Percentiles rank a stretch among this genome's conserved stretches.
These are phyloP conservation scores for Cryptomeria japonica DNA, from an alignment of 75 land plant species.

Conservation along the genomic window DNA sequence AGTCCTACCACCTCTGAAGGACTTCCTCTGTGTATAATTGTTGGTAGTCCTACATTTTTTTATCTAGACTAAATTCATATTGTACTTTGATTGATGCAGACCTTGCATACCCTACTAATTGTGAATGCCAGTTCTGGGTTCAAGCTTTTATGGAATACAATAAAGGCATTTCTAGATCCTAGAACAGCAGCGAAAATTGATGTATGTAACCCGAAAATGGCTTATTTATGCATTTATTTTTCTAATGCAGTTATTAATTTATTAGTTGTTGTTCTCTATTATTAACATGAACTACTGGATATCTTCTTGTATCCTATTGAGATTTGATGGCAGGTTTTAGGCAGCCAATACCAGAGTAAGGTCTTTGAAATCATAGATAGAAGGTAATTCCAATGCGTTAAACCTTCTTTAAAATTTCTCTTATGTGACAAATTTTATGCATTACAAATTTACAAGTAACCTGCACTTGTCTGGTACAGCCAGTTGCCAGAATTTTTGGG, in stretches of 20 bases:
- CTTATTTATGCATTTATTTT: background rate
- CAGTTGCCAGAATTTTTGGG: conserved; percentile 92
- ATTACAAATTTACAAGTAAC: background rate
- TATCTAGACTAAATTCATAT: background rate
- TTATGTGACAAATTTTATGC: background rate
- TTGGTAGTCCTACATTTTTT: background rate
- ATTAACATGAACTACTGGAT: background rate
- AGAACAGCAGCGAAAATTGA: conserved; percentile 77
- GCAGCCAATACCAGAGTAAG: conserved; percentile 49
- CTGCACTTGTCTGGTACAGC: conserved; percentile 30
- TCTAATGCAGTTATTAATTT: background rate
- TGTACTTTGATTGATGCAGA: conserved; percentile 41
- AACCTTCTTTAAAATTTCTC: background rate
- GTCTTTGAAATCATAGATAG: conserved; percentile 66
- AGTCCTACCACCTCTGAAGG: background rate
- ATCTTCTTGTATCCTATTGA: background rate
- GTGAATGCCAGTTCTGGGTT: conserved; percentile 88
- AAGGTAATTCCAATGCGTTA: conserved; percentile 37
- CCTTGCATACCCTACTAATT: conserved; percentile 70
- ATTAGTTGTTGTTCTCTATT: background rate
- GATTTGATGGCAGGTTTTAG: conserved; percentile 54
- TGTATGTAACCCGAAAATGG: conserved; percentile 27
- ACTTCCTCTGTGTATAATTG: background rate
- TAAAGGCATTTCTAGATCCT: conserved; percentile 78
- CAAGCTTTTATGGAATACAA: conserved; percentile 77